A percentile compares a stretch with the other conserved stretches of the same genome.
Evolutionary conservation across 257 asterid genomes (phyloP).

Genomic region (Fraxinus anomala): DNA sequence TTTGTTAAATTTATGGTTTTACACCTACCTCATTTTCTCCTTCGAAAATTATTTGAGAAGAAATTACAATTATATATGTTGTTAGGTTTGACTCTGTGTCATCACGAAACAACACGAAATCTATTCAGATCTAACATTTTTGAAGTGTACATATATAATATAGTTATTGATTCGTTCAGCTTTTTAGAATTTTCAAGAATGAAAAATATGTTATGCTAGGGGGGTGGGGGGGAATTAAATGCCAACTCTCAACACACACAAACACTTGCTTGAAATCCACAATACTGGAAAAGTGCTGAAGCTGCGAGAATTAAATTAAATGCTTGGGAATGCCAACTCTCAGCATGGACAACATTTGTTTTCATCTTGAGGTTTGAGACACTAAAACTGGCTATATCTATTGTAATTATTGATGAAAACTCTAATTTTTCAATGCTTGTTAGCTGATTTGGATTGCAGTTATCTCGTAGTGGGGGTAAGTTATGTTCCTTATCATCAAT

Average conservation of each 20-base stretch:
- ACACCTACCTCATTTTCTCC: background rate
- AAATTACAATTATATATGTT: background rate
- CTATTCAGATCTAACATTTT: background rate
- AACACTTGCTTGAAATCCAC: conserved; percentile 73
- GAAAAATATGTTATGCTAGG: conserved; percentile 6
- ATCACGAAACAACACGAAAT: background rate
- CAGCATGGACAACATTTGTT: conserved; percentile 80
- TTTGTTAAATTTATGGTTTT: too few relatives aligned
- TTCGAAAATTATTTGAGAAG: background rate
- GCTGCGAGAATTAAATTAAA: conserved; percentile 72
- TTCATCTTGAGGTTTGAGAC: conserved; percentile 79
- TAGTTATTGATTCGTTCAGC: conserved; percentile 3
- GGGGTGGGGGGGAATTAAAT: conserved; percentile 79
- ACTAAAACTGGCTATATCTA: background rate
- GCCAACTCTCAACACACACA: conserved; percentile 27
- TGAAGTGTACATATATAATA: background rate
- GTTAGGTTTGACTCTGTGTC: too few relatives aligned
- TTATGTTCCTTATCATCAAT: conserved; percentile 64
- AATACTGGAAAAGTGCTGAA: conserved; percentile 84
- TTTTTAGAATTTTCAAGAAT: background rate
- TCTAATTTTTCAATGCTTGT: conserved; percentile 10
- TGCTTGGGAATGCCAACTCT: conserved; percentile 88
- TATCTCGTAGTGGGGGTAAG: conserved; percentile 47
- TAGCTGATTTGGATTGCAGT: conserved; percentile 49
- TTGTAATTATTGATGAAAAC: background rate